phyloP scores from a whole-genome alignment of 768 basidiomycete species.

The Kwoniella heveanensis region DNA sequence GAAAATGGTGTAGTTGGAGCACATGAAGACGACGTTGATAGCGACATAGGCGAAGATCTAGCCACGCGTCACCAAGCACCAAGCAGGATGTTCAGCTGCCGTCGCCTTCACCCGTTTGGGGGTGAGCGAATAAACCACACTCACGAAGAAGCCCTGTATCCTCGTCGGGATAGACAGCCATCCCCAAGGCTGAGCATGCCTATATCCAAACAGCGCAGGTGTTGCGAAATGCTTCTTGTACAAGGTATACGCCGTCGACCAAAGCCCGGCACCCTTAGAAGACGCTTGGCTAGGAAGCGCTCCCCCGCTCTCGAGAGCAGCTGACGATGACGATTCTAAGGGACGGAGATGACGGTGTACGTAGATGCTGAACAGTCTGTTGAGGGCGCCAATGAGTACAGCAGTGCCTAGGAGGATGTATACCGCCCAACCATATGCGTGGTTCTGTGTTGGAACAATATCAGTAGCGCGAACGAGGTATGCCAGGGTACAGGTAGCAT shows the following conservation, averaged over 20 bases:
- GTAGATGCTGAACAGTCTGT: conserved; percentile 12
- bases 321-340: background rate
- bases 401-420: conserved; percentile 24
- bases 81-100: background rate
- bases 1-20: conserved; percentile 21
- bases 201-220: conserved; percentile 31
- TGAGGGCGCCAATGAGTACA: conserved; percentile 19
- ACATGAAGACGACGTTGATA: conserved; percentile 30
- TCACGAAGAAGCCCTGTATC: conserved; percentile 29
- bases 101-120: no score
- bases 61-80: no score
- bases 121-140: no score
- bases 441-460: conserved; percentile 16
- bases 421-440: conserved; percentile 31
- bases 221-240: conserved; percentile 16
- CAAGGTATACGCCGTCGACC: conserved; percentile 11
- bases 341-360: conserved; percentile 1
- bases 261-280: no score
- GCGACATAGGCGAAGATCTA: conserved; percentile 34
- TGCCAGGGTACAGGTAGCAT: no score
- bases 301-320: background rate
- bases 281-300: no score
- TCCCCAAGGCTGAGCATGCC: conserved; percentile 25
- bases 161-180: conserved; percentile 27
- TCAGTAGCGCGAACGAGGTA: background rate